Evolutionary conservation across 2,329 filamentous ascomycete genomes (phyloP), one percentile per base, ranked within the genome.

Genomic region (Colletotrichum trifolii): DNA sequence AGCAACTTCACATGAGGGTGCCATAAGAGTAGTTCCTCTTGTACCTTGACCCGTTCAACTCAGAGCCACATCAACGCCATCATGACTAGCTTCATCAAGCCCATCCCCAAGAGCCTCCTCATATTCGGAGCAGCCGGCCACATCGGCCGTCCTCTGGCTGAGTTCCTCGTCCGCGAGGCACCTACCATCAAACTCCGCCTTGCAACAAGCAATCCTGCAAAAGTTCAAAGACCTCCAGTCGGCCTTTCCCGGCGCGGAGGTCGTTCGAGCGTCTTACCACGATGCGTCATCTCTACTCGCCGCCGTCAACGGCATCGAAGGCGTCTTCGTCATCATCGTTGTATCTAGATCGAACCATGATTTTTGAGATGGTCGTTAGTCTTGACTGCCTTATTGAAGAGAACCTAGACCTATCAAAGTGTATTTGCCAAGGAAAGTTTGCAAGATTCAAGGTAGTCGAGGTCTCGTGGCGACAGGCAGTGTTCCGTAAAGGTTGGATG

Each of bases 121-220:
- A 47, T 54, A 17, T 54, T 54, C 8, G 57, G 57, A 15, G 57
- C 57, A 2, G 39, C 57, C 7, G 48, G 34, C 9, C 57, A 60
- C 12, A 60, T 60, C 12, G 57, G 57, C 12, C 40, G 35, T 13
- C 57, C 48, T 11, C 35, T 60, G 10, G 15, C 57, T 2, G 12
- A 46, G 15, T 54, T 47, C 11, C 42, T 60, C 0, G 10, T 11
- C 12, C n/a, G 13, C 2, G 40, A 53, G n/a, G 48, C 57, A 17
- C 40, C 57, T 0, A 2, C 3, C 2, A 54, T 46, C 10, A 60
- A 42, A 1, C 12, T 60, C 8, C 57, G 57, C 3, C 57, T 60
- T 11, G 57, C 40, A 12, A 54, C 57, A 15, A 60, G 57, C 49
- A 60, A 25, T 25, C 17, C 40, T 6, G 9, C n/a, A 36, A 11